These are phyloP conservation scores for Bruguiera gymnorhiza DNA, from an alignment of 345 rosid genomes.

Conservation along the genomic window DNA sequence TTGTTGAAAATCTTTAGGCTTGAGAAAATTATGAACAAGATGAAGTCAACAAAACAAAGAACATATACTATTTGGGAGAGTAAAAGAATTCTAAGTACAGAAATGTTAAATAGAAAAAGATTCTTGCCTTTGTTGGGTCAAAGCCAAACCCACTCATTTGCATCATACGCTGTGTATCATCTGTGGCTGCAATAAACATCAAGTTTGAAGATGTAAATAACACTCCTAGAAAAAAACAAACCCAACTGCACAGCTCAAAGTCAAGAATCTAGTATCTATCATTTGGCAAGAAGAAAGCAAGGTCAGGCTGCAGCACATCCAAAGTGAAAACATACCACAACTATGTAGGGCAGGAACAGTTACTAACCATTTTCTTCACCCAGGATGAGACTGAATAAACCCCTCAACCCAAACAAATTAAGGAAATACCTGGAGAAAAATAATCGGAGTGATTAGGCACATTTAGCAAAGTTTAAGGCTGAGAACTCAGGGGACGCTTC, in stretches of 20 bases:
- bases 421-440: conserved; percentile 74
- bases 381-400: conserved; percentile 90
- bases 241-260: too few relatives aligned
- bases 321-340: too few relatives aligned
- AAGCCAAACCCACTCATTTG: conserved; percentile 98
- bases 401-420: conserved; percentile 95
- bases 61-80: too few relatives aligned
- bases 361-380: conserved; percentile 97
- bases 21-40: too few relatives aligned
- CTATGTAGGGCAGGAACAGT: background rate
- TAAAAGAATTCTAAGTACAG: background rate
- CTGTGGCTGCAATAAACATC: conserved; percentile 52
- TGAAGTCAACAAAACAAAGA: too few relatives aligned
- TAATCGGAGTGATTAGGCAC: background rate
- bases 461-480: too few relatives aligned
- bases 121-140: conserved; percentile 72
- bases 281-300: too few relatives aligned
- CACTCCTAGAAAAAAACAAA: too few relatives aligned
- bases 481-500: background rate
- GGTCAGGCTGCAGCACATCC: too few relatives aligned
- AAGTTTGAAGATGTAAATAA: too few relatives aligned
- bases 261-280: too few relatives aligned
- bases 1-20: too few relatives aligned
- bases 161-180: conserved; percentile 94
- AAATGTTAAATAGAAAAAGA: conserved; percentile 8